Conservation (phyloP, 2,329 filamentous ascomycete genomes). For the Aschersonia sp. region DNA sequence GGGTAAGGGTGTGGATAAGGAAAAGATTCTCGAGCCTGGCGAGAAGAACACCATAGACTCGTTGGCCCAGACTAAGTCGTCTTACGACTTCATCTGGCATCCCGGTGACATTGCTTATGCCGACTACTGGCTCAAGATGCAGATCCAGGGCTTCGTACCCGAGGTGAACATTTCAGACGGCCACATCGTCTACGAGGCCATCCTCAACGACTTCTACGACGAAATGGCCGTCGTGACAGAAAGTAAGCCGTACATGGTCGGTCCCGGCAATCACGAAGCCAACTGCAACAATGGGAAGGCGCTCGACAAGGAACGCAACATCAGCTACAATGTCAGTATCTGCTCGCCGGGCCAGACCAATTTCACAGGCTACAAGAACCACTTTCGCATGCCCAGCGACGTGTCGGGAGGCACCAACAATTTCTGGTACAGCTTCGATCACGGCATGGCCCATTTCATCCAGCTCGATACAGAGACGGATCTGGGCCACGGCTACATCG, state of each 20-base stretch:
- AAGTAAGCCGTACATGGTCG: constrained; percentile 31
- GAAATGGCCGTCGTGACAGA: constrained; percentile 24
- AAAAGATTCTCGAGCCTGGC: constrained; percentile 15
- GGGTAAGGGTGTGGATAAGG: background rate
- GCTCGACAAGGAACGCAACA: constrained; percentile 7
- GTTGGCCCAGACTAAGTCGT: constrained; percentile 31
- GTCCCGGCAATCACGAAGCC: constrained; percentile 41
- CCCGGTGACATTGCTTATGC: constrained; percentile 42
- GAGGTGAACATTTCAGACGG: constrained; percentile 29
- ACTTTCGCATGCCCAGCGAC: constrained; percentile 36
- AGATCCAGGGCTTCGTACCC: constrained; percentile 15
- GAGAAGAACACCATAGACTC: constrained; percentile 42
- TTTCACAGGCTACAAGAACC: constrained; percentile 43
- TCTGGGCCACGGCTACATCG: constrained; percentile 5
- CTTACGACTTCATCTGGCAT: constrained; percentile 39
- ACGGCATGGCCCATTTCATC: constrained; percentile 14
- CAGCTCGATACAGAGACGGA: constrained; percentile 18
- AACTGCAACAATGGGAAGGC: constrained; percentile 27
- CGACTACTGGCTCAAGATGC: constrained; percentile 32
- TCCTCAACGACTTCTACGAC: constrained; percentile 37
- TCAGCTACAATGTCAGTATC: constrained; percentile 7
- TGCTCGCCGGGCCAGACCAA: constrained; percentile 40
- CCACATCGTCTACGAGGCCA: constrained; percentile 35
- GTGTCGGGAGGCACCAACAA: constrained; percentile 13
- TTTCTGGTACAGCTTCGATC: constrained; percentile 12